Evolutionary conservation across 768 basidiomycete species (phyloP).

Genomic region (Phaeotremella fagi): DNA sequence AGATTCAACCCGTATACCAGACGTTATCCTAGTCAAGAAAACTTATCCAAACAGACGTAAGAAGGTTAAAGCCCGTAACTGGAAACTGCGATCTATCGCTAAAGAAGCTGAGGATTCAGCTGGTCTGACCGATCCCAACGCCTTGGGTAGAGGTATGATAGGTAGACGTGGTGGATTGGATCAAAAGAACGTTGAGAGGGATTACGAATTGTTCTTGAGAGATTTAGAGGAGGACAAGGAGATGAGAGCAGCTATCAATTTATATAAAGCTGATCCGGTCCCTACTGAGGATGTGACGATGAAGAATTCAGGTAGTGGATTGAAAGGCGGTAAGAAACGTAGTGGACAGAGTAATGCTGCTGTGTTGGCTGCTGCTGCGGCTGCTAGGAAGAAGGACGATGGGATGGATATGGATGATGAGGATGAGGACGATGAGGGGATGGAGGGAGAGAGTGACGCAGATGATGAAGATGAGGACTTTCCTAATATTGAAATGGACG

Average conservation of each 20-base stretch:
- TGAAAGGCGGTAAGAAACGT: conserved; percentile 38
- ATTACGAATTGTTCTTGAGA: conserved; percentile 91
- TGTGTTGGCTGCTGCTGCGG: conserved; percentile 5
- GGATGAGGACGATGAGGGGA: conserved; percentile 46
- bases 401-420: conserved; percentile 59
- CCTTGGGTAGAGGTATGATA: conserved; percentile 67
- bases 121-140: conserved; percentile 12
- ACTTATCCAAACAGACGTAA: conserved; percentile 88
- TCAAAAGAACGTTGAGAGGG: conserved; percentile 86
- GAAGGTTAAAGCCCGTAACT: conserved; percentile 76
- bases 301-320: conserved; percentile 43
- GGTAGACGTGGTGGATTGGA: conserved; percentile 86
- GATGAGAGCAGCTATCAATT: conserved; percentile 75
- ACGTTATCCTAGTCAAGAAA: conserved; percentile 91
- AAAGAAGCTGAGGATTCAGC: conserved; percentile 78
- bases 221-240: conserved; percentile 94
- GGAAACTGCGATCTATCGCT: conserved; percentile 87
- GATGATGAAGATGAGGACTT: conserved; percentile 73
- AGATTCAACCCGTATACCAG: conserved; percentile 64
- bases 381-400: conserved; percentile 51
- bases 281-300: conserved; percentile 53
- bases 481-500: conserved; percentile 77
- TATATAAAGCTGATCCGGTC: conserved; percentile 73
- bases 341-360: background rate
- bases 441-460: conserved; percentile 30